Base-by-base conservation (phyloP, 169 alveolate species). In the Eimeria necatrix region DNA sequence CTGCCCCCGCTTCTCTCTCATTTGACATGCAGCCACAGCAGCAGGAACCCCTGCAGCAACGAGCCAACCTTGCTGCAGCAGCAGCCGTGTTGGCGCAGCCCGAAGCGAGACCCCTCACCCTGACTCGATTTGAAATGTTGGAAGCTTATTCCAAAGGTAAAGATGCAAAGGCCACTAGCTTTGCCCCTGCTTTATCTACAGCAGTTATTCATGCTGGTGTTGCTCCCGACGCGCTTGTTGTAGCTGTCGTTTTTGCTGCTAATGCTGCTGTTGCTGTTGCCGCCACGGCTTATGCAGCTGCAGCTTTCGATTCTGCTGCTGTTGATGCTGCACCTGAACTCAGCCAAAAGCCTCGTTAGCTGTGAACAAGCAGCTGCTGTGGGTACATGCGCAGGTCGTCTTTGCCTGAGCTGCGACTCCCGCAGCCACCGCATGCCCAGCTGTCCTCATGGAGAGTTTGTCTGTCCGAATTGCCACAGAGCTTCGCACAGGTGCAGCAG, bases 401-500 rank as follows among this genome's bases (percentile, higher is more conserved):
- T 96, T 53, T 96, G 97, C 60, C 74, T 96, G 87, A 94, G 97
- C 85, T 96, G 97, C 91, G 97, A 96, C 83, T 94, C 96, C 16
- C 76, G 91, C 61, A 96, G 95, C 64, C 97, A 96, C 61, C 97
- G 96, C 20, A 96, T 96, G 97, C 97, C 97, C 22, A 91, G 95
- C 64, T 96, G 97, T 46, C 97, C 97, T n/a, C 91, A 90, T 73
- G 95, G 96, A 61, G 96, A 95, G 26, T 96, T 96, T 88, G 97
- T 96, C 49, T 96, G 97, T 59, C 97, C 97, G 0, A 96, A 96
- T 71, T 96, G 97, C 91, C 97, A 96, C 68, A 93, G 95, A 59
- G 81, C 95, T 52, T 94, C 97, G 24, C 97, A 96, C 90, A 93
- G 97, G 95, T 93, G 96, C 83, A 51, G 10, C 26, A 14, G 12